Percentiles rank a stretch among this genome's conserved stretches.
phyloP scores from a whole-genome alignment of 2,329 filamentous ascomycete genomes.

The Paraphoma sp. region DNA sequence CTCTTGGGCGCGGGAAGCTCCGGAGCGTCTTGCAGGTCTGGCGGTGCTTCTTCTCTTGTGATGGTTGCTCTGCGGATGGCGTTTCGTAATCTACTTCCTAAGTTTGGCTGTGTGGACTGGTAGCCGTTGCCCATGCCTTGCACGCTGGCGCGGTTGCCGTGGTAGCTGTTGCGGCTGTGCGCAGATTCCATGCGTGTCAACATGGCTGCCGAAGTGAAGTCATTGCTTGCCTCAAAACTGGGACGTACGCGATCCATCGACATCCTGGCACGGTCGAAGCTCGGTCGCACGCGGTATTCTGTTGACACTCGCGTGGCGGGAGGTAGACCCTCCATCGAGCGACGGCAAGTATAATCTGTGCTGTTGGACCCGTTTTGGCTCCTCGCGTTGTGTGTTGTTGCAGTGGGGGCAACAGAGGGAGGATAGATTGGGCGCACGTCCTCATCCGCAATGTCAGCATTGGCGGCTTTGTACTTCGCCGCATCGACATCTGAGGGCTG shows the following conservation, averaged over 20 bases:
- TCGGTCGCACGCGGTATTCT: constrained; percentile 66
- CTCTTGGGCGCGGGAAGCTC: constrained; percentile 28
- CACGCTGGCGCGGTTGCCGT: constrained; percentile 10
- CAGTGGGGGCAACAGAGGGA: constrained; percentile 80
- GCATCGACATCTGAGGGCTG: constrained; percentile 62
- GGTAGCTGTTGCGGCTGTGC: constrained; percentile 41
- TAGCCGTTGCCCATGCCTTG: constrained; percentile 7
- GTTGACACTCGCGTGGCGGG: constrained; percentile 39
- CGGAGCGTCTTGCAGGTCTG: constrained; percentile 25
- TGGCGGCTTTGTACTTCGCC: constrained; percentile 49
- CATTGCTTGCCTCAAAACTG: constrained; percentile 85
- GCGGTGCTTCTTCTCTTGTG: constrained; percentile 40
- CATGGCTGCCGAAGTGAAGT: constrained; percentile 90
- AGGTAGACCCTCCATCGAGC: constrained; percentile 41
- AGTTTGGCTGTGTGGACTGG: constrained; percentile 18
- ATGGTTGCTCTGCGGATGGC: constrained; percentile 40
- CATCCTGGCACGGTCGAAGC: constrained; percentile 84
- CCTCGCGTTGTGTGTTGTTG: constrained; percentile 71
- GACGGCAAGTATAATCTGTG: constrained; percentile 78
- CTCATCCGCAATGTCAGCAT: constrained; percentile 70
- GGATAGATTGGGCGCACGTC: constrained; percentile 93
- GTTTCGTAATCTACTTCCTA: constrained; percentile 39
- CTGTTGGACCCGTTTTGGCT: constrained; percentile 94
- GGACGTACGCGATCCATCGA: constrained; percentile 86
- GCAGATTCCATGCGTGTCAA: constrained; percentile 82